Percentiles rank a stretch among this genome's conserved stretches.
Evolutionary conservation across 2,329 filamentous ascomycete genomes (phyloP).

Genomic region (Colletotrichum simmondsii): DNA sequence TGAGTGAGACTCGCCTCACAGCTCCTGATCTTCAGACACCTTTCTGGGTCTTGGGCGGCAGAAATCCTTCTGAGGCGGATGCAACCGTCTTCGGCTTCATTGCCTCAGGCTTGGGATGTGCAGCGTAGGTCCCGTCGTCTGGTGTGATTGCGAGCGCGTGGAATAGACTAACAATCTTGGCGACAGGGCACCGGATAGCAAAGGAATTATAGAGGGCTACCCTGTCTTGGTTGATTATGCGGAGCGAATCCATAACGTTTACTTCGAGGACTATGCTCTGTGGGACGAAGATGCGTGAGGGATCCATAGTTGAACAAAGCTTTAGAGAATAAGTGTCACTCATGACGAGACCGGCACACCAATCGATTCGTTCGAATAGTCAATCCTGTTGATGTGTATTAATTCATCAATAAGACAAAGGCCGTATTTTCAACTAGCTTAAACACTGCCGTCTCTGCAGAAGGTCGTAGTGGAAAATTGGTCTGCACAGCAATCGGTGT

Average conservation of each 20-base stretch:
- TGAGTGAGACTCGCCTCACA: slow-evolving; percentile 48
- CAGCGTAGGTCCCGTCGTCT: slow-evolving; percentile 57
- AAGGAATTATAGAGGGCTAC: not conserved
- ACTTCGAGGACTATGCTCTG: not conserved
- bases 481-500: not conserved
- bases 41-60: slow-evolving; percentile 69
- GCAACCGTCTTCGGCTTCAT: slow-evolving; percentile 68
- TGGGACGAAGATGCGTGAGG: not conserved
- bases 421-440: not conserved
- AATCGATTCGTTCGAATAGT: not conserved
- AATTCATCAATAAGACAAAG: no score
- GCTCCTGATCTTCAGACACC: slow-evolving; percentile 41
- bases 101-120: slow-evolving; percentile 59
- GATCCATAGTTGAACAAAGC: not conserved
- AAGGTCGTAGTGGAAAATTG: slow-evolving; percentile 1
- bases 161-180: not conserved
- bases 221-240: not conserved
- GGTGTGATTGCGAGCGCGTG: not conserved
- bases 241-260: not conserved
- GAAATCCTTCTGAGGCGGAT: slow-evolving; percentile 67
- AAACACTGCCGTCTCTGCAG: not conserved
- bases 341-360: not conserved
- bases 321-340: not conserved
- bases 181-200: not conserved
- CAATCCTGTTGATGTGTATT: no score